Evolutionary conservation across 2,329 filamentous ascomycete genomes (phyloP), one percentile per base, ranked within the genome.

Genomic region (Colletotrichum zoysiae): DNA sequence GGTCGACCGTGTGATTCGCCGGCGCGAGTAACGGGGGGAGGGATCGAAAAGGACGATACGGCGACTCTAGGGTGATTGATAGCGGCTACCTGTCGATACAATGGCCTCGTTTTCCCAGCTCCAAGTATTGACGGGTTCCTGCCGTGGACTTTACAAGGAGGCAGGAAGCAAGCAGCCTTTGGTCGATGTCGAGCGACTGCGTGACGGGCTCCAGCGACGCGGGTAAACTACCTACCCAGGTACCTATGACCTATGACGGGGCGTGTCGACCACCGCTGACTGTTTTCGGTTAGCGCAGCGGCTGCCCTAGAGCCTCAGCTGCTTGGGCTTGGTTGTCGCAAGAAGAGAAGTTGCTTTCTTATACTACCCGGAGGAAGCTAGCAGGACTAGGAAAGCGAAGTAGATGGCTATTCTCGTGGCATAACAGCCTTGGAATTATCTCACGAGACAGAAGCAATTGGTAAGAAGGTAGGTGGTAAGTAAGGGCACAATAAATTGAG

Each of bases 191-290:
- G 70, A 71, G 55, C 46, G 65, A 55, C 65, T 70, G 70, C 70
- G 70, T 71, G 70, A 73, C 67, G 62, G 58, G 70, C 67, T 51
- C 62, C 67, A 62, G 70, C 70, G 61, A 71, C 70, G 70, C 67
- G 67, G 70, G 42, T 66, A 56, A 57, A 57, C 14, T 14, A n/a
- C n/a, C n/a, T n/a, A n/a, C n/a, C n/a, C n/a, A n/a, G n/a, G n/a
- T n/a, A n/a, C n/a, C n/a, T n/a, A n/a, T n/a, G n/a, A 44, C n/a
- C 55, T 66, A 73, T 66, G 70, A 71, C 70, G 62, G 67, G 70
- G 61, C 70, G 61, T 63, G 67, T 70, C 61, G 56, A 61, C 70
- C 50, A 26, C 35, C 30, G 20, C 8, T 66, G 30, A 20, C 67
- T 55, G 23, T 9, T 60, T 72, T 51, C 16, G 70, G 70, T 72